A percentile compares a stretch with the other conserved stretches of the same genome.
Evolutionary conservation across 495 filamentous ascomycete species (phyloP).

Genomic region (Penicillium subrubescens): DNA sequence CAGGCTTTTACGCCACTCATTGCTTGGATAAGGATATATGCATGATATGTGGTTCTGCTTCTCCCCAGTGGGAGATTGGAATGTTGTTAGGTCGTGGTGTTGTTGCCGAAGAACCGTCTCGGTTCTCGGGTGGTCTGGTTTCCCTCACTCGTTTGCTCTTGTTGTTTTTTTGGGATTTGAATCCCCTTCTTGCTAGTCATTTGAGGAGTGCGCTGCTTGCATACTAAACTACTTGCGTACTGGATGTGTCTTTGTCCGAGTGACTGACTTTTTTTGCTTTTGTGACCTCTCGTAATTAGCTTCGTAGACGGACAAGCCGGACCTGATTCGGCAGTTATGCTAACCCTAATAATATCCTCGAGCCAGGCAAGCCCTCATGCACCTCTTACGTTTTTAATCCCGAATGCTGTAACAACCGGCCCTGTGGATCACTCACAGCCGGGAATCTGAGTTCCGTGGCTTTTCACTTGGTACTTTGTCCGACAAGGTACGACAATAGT

Average conservation of each 20-base stretch:
- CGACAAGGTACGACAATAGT: not conserved
- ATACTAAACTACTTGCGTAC: not conserved
- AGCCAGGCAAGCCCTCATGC: not conserved
- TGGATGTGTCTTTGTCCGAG: not conserved
- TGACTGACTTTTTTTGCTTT: not conserved
- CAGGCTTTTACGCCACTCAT: not conserved
- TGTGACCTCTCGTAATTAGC: not conserved
- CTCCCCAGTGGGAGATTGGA: not conserved
- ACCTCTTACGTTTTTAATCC: not conserved
- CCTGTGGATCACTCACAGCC: no score
- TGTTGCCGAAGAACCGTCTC: not conserved
- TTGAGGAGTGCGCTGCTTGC: not conserved
- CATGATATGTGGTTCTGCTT: not conserved
- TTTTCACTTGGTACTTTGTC: not conserved
- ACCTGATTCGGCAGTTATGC: not conserved
- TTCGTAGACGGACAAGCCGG: not conserved
- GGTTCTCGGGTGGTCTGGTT: not conserved
- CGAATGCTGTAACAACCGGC: not conserved
- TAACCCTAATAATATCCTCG: not conserved
- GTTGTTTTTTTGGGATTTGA: not conserved
- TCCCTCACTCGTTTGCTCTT: not conserved
- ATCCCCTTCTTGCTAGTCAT: not conserved
- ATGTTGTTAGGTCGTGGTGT: not conserved
- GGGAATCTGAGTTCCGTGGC: no score
- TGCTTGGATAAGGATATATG: not conserved